Evolutionary conservation across 306 rosid genomes (phyloP), one percentile per base, ranked within the genome.

Genomic region (Arachis stenosperma): DNA sequence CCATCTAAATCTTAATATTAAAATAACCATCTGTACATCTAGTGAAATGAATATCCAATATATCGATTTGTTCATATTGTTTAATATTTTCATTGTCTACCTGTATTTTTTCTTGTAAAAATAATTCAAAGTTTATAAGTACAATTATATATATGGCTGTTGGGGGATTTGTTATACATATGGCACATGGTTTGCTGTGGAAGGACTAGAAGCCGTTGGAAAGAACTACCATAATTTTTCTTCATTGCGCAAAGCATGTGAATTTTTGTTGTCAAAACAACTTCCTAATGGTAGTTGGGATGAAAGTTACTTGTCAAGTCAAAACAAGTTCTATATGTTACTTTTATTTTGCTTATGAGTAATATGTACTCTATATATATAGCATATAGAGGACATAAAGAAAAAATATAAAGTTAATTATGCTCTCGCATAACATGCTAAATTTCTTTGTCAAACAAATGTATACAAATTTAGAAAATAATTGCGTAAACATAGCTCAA

Each of bases 151-250:
- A 12, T 40, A 87, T 14, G 97, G 97, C 6, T 72, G 87, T 69
- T 91, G 97, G 97, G 97, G 96, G 36, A 79, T 91, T 57, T 91
- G 97, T 74, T 91, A 82, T 76, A 91, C 92, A 0, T 91, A 91
- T 36, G 95, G 82, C 39, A 81, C 94, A 2, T 89, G 96, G 97
- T 91, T 87, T 80, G 92, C 78, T 5, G 84, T 85, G 6, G 86
- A 76, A 64, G 97, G 82, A 57, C 54, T 88, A 56, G 62, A 53
- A 9, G 81, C 88, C 1, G 80, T 77, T 69, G 94, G 88, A 22
- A 85, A 63, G 48, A 82, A 71, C 27, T 85, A 80, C 44, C 71
- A 30, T 2, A 87, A 79, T 30, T 57, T 89, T 66, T 59, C 67
- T 52, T 46, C 79, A 30, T 50, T 91, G 64, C 84, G 86, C 63